Evolutionary conservation across 2,329 filamentous ascomycete species (phyloP), one percentile per base, ranked within the genome.

Genomic region (Colletotrichum musae): DNA sequence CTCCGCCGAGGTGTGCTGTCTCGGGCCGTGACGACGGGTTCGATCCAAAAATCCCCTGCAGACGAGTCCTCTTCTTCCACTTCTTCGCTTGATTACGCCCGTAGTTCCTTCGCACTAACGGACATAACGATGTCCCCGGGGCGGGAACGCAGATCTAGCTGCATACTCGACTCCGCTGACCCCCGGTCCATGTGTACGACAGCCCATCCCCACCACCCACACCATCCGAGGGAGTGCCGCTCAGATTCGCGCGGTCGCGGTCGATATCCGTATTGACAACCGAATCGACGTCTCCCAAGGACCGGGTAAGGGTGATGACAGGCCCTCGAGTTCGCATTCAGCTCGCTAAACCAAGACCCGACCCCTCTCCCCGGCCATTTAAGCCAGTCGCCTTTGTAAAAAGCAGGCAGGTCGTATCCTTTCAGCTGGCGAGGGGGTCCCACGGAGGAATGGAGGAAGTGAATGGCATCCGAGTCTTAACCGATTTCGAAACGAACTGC

Each of bases 61-160:
- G 6, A 7, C 28, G 7, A 32, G 28, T 32, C 10, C 28, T 9
- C 5, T 32, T 32, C 28, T 32, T 7, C 5, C 28, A 47, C 5
- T 3, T 32, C 9, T 15, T 2, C 36, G 28, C 28, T 9, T 36
- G 32, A 36, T 36, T 45, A 54, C 58, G 28, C 10, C 63, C 39
- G 26, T 36, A 39, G 9, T 36, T 66, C 32, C 12, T 21, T 4
- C 32, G 39, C 26, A 60, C 56, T 18, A 24, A 41, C 18, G 24
- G 36, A 52, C 48, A 41, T 43, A 36, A 24, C 36, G 24, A 65
- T 39, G 32, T 26, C n/a, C 18, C 10, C 56, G 26, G 57, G 43
- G 53, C 50, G 63, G 50, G 21, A 45, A 50, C 28, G 41, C 41
- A 61, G 50, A 36, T 54, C 50, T 50, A 66, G 63, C 5, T 43